These are phyloP conservation scores for Ceratobasidium sp. DNA, from an alignment of 1,284 basidiomycete genomes.

Conservation along the genomic window DNA sequence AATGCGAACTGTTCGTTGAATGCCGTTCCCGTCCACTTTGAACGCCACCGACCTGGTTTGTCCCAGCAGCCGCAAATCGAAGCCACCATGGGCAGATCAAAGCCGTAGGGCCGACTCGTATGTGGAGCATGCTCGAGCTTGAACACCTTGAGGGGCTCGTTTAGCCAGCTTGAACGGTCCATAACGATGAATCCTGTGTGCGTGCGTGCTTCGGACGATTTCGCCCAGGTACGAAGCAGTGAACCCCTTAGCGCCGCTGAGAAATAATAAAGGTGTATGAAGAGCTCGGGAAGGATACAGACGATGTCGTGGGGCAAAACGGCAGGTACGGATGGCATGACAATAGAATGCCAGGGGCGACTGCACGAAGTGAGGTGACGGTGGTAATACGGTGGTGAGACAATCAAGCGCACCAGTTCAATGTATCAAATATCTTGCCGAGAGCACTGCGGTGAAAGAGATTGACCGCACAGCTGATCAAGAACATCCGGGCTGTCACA, in stretches of 20 bases:
- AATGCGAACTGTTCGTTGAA: not conserved
- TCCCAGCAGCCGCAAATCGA: slow-evolving; percentile 29
- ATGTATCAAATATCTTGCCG: not conserved
- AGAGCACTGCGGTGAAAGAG: not conserved
- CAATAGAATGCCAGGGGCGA: slow-evolving; percentile 24
- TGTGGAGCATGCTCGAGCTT: slow-evolving; percentile 1
- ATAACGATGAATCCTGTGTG: slow-evolving; percentile 21
- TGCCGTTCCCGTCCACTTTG: not conserved
- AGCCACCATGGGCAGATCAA: slow-evolving; percentile 1
- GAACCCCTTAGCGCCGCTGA: not conserved
- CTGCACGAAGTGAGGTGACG: not conserved
- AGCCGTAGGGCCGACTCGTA: not conserved
- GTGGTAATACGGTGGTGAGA: not conserved
- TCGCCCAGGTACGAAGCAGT: slow-evolving; percentile 13
- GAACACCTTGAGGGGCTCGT: not conserved
- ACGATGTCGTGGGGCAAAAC: not conserved
- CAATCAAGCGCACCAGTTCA: not conserved
- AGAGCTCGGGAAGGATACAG: slow-evolving; percentile 17
- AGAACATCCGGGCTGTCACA: not conserved
- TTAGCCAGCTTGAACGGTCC: not conserved
- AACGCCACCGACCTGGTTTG: not conserved
- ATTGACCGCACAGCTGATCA: slow-evolving; percentile 6
- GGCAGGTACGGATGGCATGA: not conserved
- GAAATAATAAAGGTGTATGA: slow-evolving; percentile 27
- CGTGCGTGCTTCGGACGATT: not conserved